A percentile compares a stretch with the other conserved stretches of the same genome.
These are phyloP conservation scores for Arctium lappa DNA, from an alignment of 129 eudicot genomes.

Conservation along the genomic window DNA sequence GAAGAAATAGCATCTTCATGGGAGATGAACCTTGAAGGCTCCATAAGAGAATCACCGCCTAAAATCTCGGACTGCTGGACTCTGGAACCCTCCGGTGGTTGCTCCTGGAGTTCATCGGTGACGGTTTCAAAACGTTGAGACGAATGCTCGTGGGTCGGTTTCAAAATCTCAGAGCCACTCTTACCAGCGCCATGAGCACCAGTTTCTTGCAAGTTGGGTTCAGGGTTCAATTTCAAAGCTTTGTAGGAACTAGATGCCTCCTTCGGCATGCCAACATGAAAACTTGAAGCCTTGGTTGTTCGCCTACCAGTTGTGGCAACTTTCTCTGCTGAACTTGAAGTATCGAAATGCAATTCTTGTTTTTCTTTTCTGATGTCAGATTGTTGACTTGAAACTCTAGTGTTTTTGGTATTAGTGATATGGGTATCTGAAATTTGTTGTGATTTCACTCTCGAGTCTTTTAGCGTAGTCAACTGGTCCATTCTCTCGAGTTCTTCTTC, in stretches of 20 bases:
- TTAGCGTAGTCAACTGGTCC: conserved; percentile 25
- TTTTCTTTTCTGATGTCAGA: conserved; percentile 32
- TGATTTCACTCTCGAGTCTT: conserved; percentile 35
- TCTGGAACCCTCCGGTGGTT: conserved; percentile 8
- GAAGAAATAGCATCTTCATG: conserved; percentile 55
- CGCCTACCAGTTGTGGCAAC: conserved; percentile 19
- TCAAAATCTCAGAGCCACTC: conserved; percentile 3
- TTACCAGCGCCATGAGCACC: conserved; percentile 15
- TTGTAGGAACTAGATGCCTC: conserved; percentile 30
- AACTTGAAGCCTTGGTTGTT: conserved; percentile 36
- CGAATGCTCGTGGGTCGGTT: conserved; percentile 10
- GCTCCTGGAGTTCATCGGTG: conserved; percentile 15
- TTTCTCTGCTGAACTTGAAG: conserved; percentile 34
- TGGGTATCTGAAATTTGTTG: conserved; percentile 30
- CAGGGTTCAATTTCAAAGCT: conserved; percentile 39
- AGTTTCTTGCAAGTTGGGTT: conserved; percentile 21
- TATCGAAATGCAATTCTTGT: conserved; percentile 29
- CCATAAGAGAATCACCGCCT: conserved; percentile 22
- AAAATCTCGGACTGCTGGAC: conserved; percentile 6
- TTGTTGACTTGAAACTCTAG: conserved; percentile 20
- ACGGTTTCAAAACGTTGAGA: conserved; percentile 22
- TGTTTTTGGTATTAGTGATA: conserved; percentile 19
- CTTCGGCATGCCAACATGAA: conserved; percentile 24
- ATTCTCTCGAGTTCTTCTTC: conserved; percentile 35
- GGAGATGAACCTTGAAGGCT: conserved; percentile 18